Evolutionary conservation across 1,284 basidiomycete species (phyloP).

Genomic region (Cryptococcus neoformans): DNA sequence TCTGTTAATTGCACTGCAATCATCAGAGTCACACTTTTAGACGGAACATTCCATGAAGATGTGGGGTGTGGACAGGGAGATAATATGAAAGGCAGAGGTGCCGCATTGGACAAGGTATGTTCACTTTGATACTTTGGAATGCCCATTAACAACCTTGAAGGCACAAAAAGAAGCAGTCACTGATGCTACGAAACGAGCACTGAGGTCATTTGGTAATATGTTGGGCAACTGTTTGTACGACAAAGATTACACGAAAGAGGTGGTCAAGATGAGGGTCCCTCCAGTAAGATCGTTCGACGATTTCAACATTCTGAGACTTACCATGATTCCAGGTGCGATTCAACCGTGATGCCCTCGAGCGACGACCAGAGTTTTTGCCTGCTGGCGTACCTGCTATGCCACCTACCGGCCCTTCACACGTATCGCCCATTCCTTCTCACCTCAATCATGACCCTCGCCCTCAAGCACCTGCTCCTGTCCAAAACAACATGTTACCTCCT

Average conservation of each 20-base stretch:
- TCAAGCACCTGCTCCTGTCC: not conserved
- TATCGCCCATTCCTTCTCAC: slow-evolving; percentile 20
- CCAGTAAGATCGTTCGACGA: slow-evolving; percentile 57
- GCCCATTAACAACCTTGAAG: too few species aligned
- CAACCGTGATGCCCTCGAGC: slow-evolving; percentile 66
- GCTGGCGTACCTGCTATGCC: slow-evolving; percentile 8
- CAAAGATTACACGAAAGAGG: slow-evolving; percentile 77
- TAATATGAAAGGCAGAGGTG: slow-evolving; percentile 78
- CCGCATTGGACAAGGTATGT: slow-evolving; percentile 85
- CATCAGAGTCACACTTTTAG: slow-evolving; percentile 79
- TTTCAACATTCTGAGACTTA: not conserved
- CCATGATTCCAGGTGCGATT: slow-evolving; percentile 62
- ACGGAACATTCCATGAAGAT: slow-evolving; percentile 90
- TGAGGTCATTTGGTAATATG: slow-evolving; percentile 90
- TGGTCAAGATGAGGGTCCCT: slow-evolving; percentile 78
- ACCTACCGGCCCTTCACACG: slow-evolving; percentile 18
- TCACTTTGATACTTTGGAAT: not conserved
- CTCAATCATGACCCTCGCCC: slow-evolving; percentile 10
- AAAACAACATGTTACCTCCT: slow-evolving; percentile 1
- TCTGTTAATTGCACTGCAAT: slow-evolving; percentile 80
- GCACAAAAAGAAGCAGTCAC: slow-evolving; percentile 85
- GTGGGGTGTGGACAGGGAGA: slow-evolving; percentile 86
- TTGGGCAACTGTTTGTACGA: slow-evolving; percentile 96
- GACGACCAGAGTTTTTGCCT: slow-evolving; percentile 67
- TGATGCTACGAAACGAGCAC: slow-evolving; percentile 84